Conservation (phyloP, 2,329 filamentous ascomycete genomes). For the Pezizomycotina sp. region DNA sequence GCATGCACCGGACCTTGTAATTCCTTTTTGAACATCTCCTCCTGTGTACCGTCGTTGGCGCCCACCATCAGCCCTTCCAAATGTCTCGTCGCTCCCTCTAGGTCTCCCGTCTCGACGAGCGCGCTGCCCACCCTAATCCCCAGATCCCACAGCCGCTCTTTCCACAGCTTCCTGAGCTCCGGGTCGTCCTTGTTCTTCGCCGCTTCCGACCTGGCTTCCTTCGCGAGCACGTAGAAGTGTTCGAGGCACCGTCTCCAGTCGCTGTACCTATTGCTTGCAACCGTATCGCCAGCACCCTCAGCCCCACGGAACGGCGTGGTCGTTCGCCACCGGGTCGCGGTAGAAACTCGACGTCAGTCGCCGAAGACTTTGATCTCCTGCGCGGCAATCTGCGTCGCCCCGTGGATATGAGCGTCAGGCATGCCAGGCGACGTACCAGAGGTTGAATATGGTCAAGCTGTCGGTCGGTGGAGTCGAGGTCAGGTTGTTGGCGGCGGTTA, state of each 20-base stretch:
- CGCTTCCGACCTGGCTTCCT: conserved; percentile 53
- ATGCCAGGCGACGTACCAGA: conserved; percentile 39
- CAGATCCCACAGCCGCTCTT: conserved; percentile 52
- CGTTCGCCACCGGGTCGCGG: conserved; percentile 37
- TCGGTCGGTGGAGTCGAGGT: conserved; percentile 29
- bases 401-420: conserved; percentile 34
- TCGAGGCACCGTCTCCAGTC: conserved; percentile 74
- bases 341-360: conserved; percentile 43
- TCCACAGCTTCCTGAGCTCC: conserved; percentile 51
- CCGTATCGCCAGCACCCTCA: conserved; percentile 67
- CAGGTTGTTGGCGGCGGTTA: conserved; percentile 37
- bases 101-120: conserved; percentile 72
- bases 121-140: conserved; percentile 51
- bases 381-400: conserved; percentile 34
- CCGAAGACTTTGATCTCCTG: conserved; percentile 47
- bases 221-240: conserved; percentile 73
- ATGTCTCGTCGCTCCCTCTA: conserved; percentile 61
- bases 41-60: conserved; percentile 26
- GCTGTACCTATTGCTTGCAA: conserved; percentile 74
- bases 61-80: conserved; percentile 41
- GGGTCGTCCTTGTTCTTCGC: conserved; percentile 34
- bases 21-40: conserved; percentile 31
- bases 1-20: conserved; percentile 1
- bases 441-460: conserved; percentile 26
- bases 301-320: conserved; percentile 67